Conservation (phyloP, 257 asterid species). For the Solanum tarapatanum region DNA sequence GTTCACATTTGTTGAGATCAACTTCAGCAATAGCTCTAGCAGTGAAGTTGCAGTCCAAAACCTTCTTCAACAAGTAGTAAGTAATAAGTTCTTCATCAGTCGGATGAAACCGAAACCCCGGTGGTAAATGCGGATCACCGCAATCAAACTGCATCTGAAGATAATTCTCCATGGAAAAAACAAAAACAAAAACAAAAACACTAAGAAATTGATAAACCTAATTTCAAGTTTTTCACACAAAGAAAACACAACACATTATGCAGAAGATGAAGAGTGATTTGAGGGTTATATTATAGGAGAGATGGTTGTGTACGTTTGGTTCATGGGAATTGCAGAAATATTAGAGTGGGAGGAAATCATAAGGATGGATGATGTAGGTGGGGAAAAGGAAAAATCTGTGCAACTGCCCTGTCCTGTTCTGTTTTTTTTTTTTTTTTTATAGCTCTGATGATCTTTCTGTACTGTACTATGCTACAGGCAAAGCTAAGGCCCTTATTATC, state of each 20-base stretch:
- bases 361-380: conserved; percentile 17
- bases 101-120: conserved; percentile 84
- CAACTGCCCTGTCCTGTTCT: conserved; percentile 22
- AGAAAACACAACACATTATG: background rate
- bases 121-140: conserved; percentile 48
- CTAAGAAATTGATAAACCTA: background rate
- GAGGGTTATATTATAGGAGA: conserved; percentile 10
- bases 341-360: conserved; percentile 16
- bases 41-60: conserved; percentile 46
- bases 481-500: conserved; percentile 13
- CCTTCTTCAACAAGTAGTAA: conserved; percentile 69
- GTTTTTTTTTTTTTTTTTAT: background rate
- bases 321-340: conserved; percentile 43
- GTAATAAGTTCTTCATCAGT: conserved; percentile 88
- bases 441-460: conserved; percentile 21
- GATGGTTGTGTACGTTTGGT: background rate
- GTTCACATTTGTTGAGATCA: conserved; percentile 90
- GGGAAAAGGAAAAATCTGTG: conserved; percentile 15
- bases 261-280: background rate
- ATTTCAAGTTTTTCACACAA: background rate
- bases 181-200: background rate
- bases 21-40: conserved; percentile 76
- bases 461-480: conserved; percentile 14
- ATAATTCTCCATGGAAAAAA: conserved; percentile 28
- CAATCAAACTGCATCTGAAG: conserved; percentile 18